Percentiles rank a stretch among this genome's conserved stretches.
phyloP scores from a whole-genome alignment of 148 eudicot genomes.

The Vaccinium macrocarpon region DNA sequence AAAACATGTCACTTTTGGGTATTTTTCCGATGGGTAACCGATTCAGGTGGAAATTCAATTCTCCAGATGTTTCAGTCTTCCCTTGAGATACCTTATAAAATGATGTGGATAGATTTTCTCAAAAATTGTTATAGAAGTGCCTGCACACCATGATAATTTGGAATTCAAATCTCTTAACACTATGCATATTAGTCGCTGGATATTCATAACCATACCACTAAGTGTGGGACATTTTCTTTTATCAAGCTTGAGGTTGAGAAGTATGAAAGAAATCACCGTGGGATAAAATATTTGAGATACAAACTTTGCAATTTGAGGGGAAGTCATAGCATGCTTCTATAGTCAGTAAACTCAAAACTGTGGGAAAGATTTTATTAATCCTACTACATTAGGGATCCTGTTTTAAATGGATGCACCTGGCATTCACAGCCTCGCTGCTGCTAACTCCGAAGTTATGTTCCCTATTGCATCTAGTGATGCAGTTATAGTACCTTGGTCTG shows the following conservation, averaged over 20 bases:
- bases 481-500: neutral
- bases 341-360: neutral
- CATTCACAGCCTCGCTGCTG: neutral
- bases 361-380: neutral
- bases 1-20: conserved; percentile 1
- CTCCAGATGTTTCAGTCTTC: neutral
- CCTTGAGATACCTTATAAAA: neutral
- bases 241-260: neutral
- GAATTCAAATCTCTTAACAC: neutral
- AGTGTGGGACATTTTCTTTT: neutral
- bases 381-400: neutral
- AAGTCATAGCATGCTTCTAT: neutral
- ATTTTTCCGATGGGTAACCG: neutral
- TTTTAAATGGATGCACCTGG: neutral
- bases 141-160: neutral
- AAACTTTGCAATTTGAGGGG: neutral
- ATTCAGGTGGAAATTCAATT: neutral
- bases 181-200: neutral
- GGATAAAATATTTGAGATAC: neutral
- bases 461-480: neutral
- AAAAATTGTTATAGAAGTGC: neutral
- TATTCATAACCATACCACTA: neutral
- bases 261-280: neutral
- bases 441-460: neutral
- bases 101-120: neutral